Base-by-base conservation (phyloP, 129 eudicot genomes). In the Helianthus tuberosus region DNA sequence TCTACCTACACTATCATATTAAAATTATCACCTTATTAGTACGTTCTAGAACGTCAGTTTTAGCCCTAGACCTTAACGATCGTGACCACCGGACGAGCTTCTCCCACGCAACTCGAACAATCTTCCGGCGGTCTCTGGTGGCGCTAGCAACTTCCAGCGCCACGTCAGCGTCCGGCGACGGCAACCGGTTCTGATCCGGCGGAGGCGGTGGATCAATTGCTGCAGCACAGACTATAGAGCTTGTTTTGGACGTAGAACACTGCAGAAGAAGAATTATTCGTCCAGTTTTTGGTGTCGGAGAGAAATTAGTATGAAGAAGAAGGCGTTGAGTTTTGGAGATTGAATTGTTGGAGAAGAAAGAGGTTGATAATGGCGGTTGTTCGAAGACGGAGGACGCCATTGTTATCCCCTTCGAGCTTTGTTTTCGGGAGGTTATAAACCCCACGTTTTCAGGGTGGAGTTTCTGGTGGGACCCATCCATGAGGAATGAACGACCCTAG, bases 41-140 rank as follows among this genome's bases (percentile, higher is more conserved):
- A 79, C 98, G 96, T 86, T 93, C 89, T 27, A 93, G 93, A 60
- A 93, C 98, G 71, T 90, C 97, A 20, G 97, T 84, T 49, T 88
- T 88, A 66, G 92, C 90, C 74, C 78, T 88, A 57, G 91, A 90
- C 27, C 91, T 89, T 85, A 27, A 84, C 41, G 96, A 88, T 11
- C 98, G 92, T 11, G 98, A 93, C 98, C 98, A 93, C 17, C 98
- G 84, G 17, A 93, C 91, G 27, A 93, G 96, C 90, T 86, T 93
- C 86, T 93, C 98, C 98, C 98, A 93, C 43, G 98, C 98, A 27
- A 90, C 59, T 61, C 89, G 78, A 36, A 93, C 98, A 50, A 85
- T 87, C 66, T 84, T 86, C 54, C 86, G 90, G 38, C 96, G 79
- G 80, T 90, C 91, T 68, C 83, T 89, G 32, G 82, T 84, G 67